Percentiles rank a stretch among this genome's conserved stretches.
phyloP scores from a whole-genome alignment of 2,329 filamentous ascomycete genomes.

The Phaeosphaeriaceae sp. region DNA sequence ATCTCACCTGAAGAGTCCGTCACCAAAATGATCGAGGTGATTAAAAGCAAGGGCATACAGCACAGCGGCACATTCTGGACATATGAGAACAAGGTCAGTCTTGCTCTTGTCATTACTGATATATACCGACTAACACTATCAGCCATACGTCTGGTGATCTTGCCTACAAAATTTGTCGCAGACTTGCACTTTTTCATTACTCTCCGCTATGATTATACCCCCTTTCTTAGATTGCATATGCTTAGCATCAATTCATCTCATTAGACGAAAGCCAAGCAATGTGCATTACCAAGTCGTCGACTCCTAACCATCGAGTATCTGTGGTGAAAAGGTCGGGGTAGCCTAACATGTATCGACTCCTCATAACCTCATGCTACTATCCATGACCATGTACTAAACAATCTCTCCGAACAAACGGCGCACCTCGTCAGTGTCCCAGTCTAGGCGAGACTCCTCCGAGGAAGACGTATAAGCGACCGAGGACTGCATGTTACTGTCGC shows the following conservation, averaged over 20 bases:
- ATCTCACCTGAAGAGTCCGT: constrained; percentile 61
- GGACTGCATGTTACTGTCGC: background rate
- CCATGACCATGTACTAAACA: background rate
- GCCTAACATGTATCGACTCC: background rate
- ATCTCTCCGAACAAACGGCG: constrained; percentile 32
- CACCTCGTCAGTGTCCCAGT: constrained; percentile 35
- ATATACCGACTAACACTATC: constrained; percentile 6
- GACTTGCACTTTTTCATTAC: constrained; percentile 1
- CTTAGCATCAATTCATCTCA: background rate
- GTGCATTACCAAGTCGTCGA: background rate
- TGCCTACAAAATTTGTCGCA: background rate
- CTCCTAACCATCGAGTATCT: background rate
- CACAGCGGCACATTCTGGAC: constrained; percentile 65
- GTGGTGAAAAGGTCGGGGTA: background rate
- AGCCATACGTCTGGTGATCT: constrained; percentile 42
- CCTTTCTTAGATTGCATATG: constrained; percentile 20
- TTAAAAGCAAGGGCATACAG: constrained; percentile 56
- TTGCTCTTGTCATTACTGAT: background rate
- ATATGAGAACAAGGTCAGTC: constrained; percentile 59
- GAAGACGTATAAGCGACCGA: constrained; percentile 20
- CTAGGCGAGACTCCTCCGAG: constrained; percentile 20
- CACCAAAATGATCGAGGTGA: constrained; percentile 58
- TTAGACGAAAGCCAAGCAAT: background rate
- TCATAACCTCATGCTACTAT: background rate
- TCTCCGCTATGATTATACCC: constrained; percentile 21